These are phyloP conservation scores for Xylaria arbuscula DNA, from an alignment of 2,329 filamentous ascomycete species.

Conservation along the genomic window DNA sequence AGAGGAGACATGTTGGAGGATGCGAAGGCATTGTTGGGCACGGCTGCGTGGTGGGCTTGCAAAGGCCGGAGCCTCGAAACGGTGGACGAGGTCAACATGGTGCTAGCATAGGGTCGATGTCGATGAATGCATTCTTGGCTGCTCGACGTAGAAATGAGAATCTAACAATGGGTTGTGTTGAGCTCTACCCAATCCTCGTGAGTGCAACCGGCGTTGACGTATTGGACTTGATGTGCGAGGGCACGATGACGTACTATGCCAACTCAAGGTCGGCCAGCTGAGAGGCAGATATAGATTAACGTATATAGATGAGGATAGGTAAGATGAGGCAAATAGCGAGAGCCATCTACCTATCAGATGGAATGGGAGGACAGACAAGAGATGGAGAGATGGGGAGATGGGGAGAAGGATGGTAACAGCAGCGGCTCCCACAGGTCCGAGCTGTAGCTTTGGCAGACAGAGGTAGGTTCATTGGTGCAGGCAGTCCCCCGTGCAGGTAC, in stretches of 20 bases:
- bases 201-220: constrained; percentile 8
- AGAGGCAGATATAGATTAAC: too few species aligned
- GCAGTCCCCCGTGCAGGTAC: not conserved
- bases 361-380: not conserved
- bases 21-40: constrained; percentile 31
- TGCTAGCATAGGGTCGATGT: constrained; percentile 33
- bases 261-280: not conserved
- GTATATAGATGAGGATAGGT: not conserved
- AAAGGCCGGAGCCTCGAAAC: constrained; percentile 46
- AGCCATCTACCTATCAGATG: not conserved
- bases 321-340: constrained; percentile 10
- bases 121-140: constrained; percentile 28
- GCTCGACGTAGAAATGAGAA: constrained; percentile 21
- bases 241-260: constrained; percentile 27
- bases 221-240: constrained; percentile 1
- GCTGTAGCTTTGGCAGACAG: not conserved
- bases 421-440: not conserved
- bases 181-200: not conserved
- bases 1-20: constrained; percentile 38
- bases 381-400: constrained; percentile 3
- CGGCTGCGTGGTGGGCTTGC: constrained; percentile 37
- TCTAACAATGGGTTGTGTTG: too few species aligned
- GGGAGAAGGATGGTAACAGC: constrained; percentile 4
- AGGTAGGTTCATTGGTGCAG: not conserved
- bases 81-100: constrained; percentile 52